Conservation (phyloP, 163 green algal genomes). For the Scenedesmus sp. region DNA sequence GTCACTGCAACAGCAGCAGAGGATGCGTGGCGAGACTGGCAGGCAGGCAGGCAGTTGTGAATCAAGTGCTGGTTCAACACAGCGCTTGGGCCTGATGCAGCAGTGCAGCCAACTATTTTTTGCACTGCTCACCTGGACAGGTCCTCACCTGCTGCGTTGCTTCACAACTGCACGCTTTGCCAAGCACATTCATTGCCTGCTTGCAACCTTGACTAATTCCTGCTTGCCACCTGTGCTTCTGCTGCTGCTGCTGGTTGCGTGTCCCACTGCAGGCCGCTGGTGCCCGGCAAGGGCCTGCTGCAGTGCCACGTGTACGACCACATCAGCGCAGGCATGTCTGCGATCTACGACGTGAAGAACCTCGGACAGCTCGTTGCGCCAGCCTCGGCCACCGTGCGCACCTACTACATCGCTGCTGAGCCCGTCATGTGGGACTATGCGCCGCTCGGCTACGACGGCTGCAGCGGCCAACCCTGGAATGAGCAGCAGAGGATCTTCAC, state of each 20-base stretch:
- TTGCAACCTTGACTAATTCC: neutral
- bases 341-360: slow-evolving; percentile 57
- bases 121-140: too few species aligned
- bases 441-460: slow-evolving; percentile 66
- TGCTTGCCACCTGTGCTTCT: neutral
- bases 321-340: slow-evolving; percentile 77
- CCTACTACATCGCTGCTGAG: slow-evolving; percentile 80
- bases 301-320: slow-evolving; percentile 81
- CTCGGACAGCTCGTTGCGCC: slow-evolving; percentile 5
- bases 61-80: too few species aligned
- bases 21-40: too few species aligned
- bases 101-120: too few species aligned
- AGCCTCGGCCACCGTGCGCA: slow-evolving; percentile 41
- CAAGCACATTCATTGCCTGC: slow-evolving; percentile 61
- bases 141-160: too few species aligned
- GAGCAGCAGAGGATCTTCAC: slow-evolving; percentile 34
- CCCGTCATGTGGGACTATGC: slow-evolving; percentile 79
- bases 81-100: too few species aligned
- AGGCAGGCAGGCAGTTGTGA: too few species aligned
- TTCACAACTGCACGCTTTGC: too few species aligned
- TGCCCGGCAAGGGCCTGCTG: slow-evolving; percentile 57
- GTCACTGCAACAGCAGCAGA: too few species aligned
- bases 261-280: slow-evolving; percentile 36
- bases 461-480: slow-evolving; percentile 51
- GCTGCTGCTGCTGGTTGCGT: neutral